These are phyloP conservation scores for Suhomyces wounanorum DNA, from an alignment of 1,139 yeast genomes.

Conservation along the genomic window DNA sequence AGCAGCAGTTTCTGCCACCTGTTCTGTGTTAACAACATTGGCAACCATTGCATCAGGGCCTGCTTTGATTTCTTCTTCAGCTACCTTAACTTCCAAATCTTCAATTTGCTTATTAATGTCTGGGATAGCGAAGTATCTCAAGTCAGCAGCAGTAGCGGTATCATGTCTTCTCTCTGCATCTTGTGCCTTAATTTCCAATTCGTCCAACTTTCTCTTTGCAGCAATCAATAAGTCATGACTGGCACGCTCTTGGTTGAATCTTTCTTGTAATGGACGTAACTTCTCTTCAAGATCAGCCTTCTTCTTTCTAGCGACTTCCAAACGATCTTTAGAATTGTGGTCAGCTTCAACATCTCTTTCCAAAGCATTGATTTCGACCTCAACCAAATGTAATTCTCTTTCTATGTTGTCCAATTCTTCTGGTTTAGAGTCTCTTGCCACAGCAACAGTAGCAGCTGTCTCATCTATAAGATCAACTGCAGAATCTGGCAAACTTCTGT, in stretches of 20 bases:
- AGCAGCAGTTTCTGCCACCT: conserved; percentile 96
- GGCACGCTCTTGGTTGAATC: conserved; percentile 83
- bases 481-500: conserved; percentile 94
- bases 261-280: conserved; percentile 80
- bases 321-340: conserved; percentile 80
- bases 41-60: conserved; percentile 68
- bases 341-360: conserved; percentile 96
- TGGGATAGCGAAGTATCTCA: conserved; percentile 95
- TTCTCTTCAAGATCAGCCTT: conserved; percentile 85
- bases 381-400: conserved; percentile 85
- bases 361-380: conserved; percentile 94
- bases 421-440: conserved; percentile 96
- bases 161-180: conserved; percentile 98
- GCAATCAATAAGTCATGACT: conserved; percentile 89
- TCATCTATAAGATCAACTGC: conserved; percentile 98
- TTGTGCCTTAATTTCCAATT: conserved; percentile 84
- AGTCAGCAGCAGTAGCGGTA: conserved; percentile 91
- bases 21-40: conserved; percentile 90
- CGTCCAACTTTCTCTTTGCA: conserved; percentile 89
- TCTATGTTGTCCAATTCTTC: conserved; percentile 93
- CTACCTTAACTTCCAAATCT: conserved; percentile 71
- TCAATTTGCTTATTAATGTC: conserved; percentile 78
- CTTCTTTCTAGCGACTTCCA: conserved; percentile 72
- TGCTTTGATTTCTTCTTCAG: conserved; percentile 62
- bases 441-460: conserved; percentile 96